Evolutionary conservation across 306 rosid genomes (phyloP).

Genomic region (Prunus persica): Prunus_persica_NCBIv2 NC_034009.1:29706501-29707000

Average conservation of each 20-base stretch:
- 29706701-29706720: too few species aligned
- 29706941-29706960: background rate
- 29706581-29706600: slow-evolving; percentile 11
- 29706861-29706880: background rate
- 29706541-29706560: background rate
- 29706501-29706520: background rate
- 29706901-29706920: background rate
- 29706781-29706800: background rate
- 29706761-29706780: too few species aligned
- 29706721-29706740: too few species aligned
- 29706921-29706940: background rate
- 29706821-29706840: too few species aligned
- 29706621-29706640: background rate
- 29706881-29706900: background rate
- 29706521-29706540: slow-evolving; percentile 8
- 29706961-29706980: background rate
- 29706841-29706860: background rate
- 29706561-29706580: background rate
- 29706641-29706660: background rate
- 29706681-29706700: background rate
- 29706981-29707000: background rate
- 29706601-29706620: background rate
- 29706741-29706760: too few species aligned
- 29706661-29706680: background rate
- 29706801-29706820: background rate